Percentiles rank a stretch among this genome's conserved stretches.
These are phyloP conservation scores for Aspergillus bridgeri DNA, from an alignment of 495 filamentous ascomycete species.

Conservation along the genomic window DNA sequence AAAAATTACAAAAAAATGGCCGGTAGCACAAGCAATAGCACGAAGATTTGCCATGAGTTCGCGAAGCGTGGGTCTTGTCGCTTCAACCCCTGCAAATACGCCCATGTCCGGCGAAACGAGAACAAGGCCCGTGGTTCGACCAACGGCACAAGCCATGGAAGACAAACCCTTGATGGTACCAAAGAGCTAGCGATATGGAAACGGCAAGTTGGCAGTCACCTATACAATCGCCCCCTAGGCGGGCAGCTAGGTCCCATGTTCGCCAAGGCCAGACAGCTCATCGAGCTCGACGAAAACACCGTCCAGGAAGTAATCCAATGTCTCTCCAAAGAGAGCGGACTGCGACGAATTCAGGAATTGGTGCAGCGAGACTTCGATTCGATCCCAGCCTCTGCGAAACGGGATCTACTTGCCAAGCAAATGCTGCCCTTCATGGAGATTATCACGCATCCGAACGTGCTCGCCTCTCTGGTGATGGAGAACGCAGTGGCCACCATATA, in stretches of 20 bases:
- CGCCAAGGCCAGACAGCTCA: conserved; percentile 15
- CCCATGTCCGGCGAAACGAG: conserved; percentile 12
- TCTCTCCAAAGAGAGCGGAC: conserved; percentile 27
- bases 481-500: conserved; percentile 54
- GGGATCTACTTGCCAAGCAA: conserved; percentile 29
- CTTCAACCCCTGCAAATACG: conserved; percentile 12
- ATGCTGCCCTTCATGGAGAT: conserved; percentile 51
- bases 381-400: conserved; percentile 19
- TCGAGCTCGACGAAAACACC: conserved; percentile 21
- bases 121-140: conserved; percentile 9
- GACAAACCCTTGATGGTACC: background rate
- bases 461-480: conserved; percentile 53
- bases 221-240: conserved; percentile 8
- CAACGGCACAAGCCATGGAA: conserved; percentile 5
- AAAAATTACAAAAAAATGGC: conserved; percentile 2
- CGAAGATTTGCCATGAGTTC: conserved; percentile 14
- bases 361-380: conserved; percentile 20
- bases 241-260: conserved; percentile 5
- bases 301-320: conserved; percentile 28
- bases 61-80: conserved; percentile 14
- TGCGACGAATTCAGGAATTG: conserved; percentile 24
- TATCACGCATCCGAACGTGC: conserved; percentile 49
- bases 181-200: conserved; percentile 15
- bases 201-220: conserved; percentile 3
- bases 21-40: conserved; percentile 9